Conservation (phyloP, 768 basidiomycete genomes). For the Leccinellum albellum region DNA sequence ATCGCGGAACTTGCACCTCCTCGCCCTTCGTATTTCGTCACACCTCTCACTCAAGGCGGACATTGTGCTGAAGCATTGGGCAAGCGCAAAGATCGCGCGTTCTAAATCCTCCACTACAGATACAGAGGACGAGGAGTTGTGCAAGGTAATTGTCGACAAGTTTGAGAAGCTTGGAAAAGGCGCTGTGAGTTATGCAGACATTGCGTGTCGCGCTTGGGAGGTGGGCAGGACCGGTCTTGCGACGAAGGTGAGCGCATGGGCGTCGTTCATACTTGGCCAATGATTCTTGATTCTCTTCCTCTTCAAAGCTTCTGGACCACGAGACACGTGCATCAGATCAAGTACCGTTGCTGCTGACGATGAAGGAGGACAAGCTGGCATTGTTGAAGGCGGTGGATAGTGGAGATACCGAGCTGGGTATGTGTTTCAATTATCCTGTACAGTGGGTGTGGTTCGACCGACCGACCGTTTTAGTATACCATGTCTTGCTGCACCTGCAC, state of each 20-base stretch:
- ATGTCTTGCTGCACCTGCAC: slow-evolving; percentile 86
- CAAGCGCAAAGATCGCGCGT: slow-evolving; percentile 81
- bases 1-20: slow-evolving; percentile 82
- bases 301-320: slow-evolving; percentile 75
- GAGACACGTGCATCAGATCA: slow-evolving; percentile 87
- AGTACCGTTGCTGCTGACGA: slow-evolving; percentile 85
- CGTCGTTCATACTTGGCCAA: background rate
- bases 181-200: slow-evolving; percentile 89
- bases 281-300: background rate
- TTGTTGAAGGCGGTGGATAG: slow-evolving; percentile 88
- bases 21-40: slow-evolving; percentile 86
- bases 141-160: slow-evolving; percentile 82
- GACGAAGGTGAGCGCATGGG: slow-evolving; percentile 58
- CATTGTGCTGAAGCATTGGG: slow-evolving; percentile 92
- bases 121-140: slow-evolving; percentile 73
- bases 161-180: slow-evolving; percentile 76
- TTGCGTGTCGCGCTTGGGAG: slow-evolving; percentile 92
- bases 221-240: slow-evolving; percentile 76
- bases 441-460: background rate
- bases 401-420: slow-evolving; percentile 93
- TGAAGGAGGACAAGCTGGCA: slow-evolving; percentile 92
- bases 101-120: slow-evolving; percentile 61
- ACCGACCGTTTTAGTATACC: slow-evolving; percentile 61
- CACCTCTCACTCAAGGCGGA: slow-evolving; percentile 83
- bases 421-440: slow-evolving; percentile 15